phyloP scores from a whole-genome alignment of 768 basidiomycete species.

The Baorangia bicolor region DNA sequence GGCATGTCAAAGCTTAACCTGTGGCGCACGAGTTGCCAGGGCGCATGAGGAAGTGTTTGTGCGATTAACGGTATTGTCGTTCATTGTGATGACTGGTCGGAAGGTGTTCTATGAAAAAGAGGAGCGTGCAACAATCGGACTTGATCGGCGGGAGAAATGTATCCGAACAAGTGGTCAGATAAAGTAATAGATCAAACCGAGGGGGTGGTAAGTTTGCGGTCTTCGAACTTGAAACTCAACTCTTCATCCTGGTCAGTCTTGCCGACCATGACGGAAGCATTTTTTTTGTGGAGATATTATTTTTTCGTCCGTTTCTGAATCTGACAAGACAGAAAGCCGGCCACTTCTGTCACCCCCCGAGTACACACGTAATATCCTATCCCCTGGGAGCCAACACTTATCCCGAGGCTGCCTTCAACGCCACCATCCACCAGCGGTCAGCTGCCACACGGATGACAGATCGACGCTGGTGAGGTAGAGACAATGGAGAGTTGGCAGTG shows the following conservation, averaged over 20 bases:
- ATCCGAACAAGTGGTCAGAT: conserved; percentile 24
- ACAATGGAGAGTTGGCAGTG: no score
- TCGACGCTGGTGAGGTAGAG: no score
- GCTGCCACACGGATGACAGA: background rate
- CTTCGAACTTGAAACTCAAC: conserved; percentile 36
- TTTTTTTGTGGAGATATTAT: conserved; percentile 18
- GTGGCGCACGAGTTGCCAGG: conserved; percentile 18
- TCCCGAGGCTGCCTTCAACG: background rate
- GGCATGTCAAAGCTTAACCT: background rate
- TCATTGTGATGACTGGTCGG: conserved; percentile 18
- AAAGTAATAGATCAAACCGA: conserved; percentile 34
- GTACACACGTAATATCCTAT: conserved; percentile 26
- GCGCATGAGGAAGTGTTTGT: conserved; percentile 6
- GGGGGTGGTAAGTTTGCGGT: conserved; percentile 27
- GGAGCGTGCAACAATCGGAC: conserved; percentile 28
- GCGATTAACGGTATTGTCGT: conserved; percentile 7
- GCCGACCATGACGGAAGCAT: conserved; percentile 32
- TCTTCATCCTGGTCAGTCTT: conserved; percentile 25
- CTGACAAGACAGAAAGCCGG: conserved; percentile 16
- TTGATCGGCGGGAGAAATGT: conserved; percentile 35
- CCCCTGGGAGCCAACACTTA: background rate
- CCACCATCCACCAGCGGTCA: background rate
- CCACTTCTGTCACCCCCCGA: background rate
- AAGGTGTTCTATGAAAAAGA: conserved; percentile 3
- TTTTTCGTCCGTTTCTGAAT: conserved; percentile 29